Percentiles rank a stretch among this genome's conserved stretches.
Conservation (phyloP, 148 eudicot genomes). For the Vaccinium darrowii region DNA sequence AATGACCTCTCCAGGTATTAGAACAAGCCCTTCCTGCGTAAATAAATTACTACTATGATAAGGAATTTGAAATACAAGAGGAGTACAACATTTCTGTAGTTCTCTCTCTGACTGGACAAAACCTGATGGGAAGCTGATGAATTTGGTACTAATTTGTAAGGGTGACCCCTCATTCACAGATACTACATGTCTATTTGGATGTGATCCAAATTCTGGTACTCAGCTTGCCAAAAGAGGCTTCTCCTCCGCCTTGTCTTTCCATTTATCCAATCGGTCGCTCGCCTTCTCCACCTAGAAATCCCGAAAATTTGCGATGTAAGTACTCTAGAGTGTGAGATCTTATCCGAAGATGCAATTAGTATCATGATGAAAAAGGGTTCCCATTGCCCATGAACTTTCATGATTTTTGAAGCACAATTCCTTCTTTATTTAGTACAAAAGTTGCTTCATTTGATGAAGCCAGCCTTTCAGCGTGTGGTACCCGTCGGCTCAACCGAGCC, state of each 20-base stretch:
- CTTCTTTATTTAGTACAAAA: neutral
- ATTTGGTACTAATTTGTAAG: neutral
- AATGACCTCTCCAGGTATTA: neutral
- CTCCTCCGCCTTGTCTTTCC: neutral
- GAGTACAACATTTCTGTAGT: neutral
- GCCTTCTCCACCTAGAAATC: neutral
- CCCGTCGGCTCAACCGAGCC: no score
- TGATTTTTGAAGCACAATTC: neutral
- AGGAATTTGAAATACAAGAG: neutral
- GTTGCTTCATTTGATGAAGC: no score
- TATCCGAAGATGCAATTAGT: neutral
- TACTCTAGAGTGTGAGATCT: neutral
- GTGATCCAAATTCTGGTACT: neutral
- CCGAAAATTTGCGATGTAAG: neutral
- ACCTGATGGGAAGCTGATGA: neutral
- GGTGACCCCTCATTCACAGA: neutral
- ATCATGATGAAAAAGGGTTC: neutral
- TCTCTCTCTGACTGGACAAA: neutral
- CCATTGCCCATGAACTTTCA: neutral
- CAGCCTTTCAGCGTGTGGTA: no score
- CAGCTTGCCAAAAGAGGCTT: conserved; percentile 14
- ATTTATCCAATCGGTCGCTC: neutral
- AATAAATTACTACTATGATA: neutral
- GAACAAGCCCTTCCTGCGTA: neutral
- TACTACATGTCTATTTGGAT: neutral